Evolutionary conservation across 1,284 basidiomycete species (phyloP).

Genomic region (Leccinum pallidistipes): DNA sequence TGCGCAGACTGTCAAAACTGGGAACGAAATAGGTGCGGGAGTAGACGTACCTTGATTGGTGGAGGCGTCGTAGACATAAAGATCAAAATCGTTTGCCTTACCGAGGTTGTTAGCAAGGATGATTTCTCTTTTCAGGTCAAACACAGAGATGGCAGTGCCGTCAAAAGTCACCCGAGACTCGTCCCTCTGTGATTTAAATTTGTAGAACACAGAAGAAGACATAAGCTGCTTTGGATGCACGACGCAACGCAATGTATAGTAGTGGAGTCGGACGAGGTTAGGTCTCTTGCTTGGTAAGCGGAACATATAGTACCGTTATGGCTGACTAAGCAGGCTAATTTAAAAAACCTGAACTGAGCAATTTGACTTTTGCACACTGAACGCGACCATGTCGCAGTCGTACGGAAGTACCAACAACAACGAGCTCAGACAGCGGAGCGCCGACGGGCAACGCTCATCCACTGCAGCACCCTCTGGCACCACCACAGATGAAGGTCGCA

Average conservation of each 20-base stretch:
- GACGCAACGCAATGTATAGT: constrained; percentile 17
- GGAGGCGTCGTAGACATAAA: constrained; percentile 83
- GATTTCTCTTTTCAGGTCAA: constrained; percentile 98
- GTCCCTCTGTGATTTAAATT: constrained; percentile 94
- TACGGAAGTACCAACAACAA: constrained; percentile 23
- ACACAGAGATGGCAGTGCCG: constrained; percentile 97
- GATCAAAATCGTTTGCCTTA: constrained; percentile 97
- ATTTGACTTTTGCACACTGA: constrained; percentile 16
- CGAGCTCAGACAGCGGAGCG: constrained; percentile 30
- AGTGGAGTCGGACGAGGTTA: neutral
- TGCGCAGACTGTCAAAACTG: neutral
- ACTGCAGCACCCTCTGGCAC: constrained; percentile 1
- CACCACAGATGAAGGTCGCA: constrained; percentile 35
- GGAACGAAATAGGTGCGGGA: neutral
- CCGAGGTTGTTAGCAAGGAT: constrained; percentile 94
- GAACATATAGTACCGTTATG: too few relatives aligned
- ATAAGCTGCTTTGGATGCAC: constrained; percentile 43
- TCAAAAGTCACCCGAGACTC: constrained; percentile 97
- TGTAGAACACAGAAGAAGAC: constrained; percentile 97
- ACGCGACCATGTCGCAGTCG: constrained; percentile 27
- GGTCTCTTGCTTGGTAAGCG: constrained; percentile 5
- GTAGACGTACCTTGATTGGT: constrained; percentile 79
- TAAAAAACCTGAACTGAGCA: constrained; percentile 13
- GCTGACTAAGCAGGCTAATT: constrained; percentile 21
- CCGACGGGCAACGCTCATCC: constrained; percentile 9